phyloP scores from a whole-genome alignment of 352 stramenopile genomes.

The Pythium oligandrum region DNA sequence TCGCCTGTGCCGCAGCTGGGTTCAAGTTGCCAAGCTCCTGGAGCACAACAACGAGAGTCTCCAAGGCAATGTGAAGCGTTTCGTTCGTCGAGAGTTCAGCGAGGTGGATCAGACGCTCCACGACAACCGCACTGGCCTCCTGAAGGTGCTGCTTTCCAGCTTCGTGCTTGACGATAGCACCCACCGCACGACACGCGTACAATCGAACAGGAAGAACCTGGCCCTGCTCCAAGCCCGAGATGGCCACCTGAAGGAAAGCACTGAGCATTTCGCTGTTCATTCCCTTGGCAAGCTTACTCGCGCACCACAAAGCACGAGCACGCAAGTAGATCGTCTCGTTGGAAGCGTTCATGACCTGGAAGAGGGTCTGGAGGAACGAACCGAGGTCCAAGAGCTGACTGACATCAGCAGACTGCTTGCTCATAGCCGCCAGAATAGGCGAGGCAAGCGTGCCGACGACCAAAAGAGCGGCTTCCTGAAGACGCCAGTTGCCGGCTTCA shows the following conservation, averaged over 20 bases:
- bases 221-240: constrained; percentile 62
- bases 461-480: constrained; percentile 71
- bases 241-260: constrained; percentile 62
- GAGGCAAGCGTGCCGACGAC: constrained; percentile 62
- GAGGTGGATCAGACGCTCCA: constrained; percentile 57
- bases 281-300: constrained; percentile 57
- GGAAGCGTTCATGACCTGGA: constrained; percentile 65
- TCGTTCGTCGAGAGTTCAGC: constrained; percentile 55
- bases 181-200: constrained; percentile 74
- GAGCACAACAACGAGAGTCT: constrained; percentile 70
- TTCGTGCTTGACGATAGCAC: constrained; percentile 60
- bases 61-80: constrained; percentile 73
- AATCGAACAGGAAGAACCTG: constrained; percentile 75
- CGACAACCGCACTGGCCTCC: constrained; percentile 37
- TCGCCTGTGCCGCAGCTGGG: constrained; percentile 34
- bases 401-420: constrained; percentile 45
- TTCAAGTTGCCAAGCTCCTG: constrained; percentile 43
- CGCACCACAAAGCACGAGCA: constrained; percentile 76
- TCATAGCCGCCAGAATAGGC: constrained; percentile 49
- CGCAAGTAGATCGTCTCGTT: constrained; percentile 72
- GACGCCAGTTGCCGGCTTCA: constrained; percentile 49
- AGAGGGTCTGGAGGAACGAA: constrained; percentile 68
- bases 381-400: constrained; percentile 46
- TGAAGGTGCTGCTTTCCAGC: constrained; percentile 50
- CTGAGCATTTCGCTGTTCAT: constrained; percentile 75